Evolutionary conservation across 306 rosid species (phyloP), one percentile per base, ranked within the genome.

Genomic region (Glycine tomentella): DNA sequence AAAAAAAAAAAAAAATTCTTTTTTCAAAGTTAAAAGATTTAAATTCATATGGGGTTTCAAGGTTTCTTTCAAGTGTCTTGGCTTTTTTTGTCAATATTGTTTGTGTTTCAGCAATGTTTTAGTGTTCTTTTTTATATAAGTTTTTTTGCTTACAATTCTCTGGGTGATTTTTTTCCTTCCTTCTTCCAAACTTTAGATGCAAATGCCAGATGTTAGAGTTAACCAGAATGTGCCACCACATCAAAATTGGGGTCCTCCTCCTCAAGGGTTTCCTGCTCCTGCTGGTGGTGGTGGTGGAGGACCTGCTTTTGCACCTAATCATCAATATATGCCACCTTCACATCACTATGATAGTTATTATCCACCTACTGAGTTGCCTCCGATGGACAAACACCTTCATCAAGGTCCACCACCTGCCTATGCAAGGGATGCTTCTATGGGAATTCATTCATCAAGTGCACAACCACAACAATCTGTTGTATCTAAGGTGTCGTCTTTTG

Each of bases 391-490:
- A 40, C 81, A 76, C 69, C 78, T 61, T 72, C 85, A 73, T 80
- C 85, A 76, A 69, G 89, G 80, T 58, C 87, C 89, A 45, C 84
- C 85, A 14, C 86, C 85, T 72, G 69, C 84, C 46, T 80, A 71
- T 53, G 87, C 78, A 68, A 83, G 81, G 75, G 85, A 86, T 53
- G 45, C 87, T 58, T 73, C 85, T 68, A 13, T 72, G 51, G 83
- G 81, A 62, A 44, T 68, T 69, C 81, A 80, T 75, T 69, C 84
- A 7, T 50, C 83, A 31, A 76, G 69, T 20, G 71, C 68, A 3
- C 85, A 75, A 31, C 86, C 85, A 5, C 85, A 83, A 44, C 81
- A 71, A 45, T 74, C 84, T 34, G 81, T 58, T 61, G 83, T 20
- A 14, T 72, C 87, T 11, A 86, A 83, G 89, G 89, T 80, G 15